Base-by-base conservation (phyloP, 139 green algal species). In the Chlorella sorokiniana region DNA sequence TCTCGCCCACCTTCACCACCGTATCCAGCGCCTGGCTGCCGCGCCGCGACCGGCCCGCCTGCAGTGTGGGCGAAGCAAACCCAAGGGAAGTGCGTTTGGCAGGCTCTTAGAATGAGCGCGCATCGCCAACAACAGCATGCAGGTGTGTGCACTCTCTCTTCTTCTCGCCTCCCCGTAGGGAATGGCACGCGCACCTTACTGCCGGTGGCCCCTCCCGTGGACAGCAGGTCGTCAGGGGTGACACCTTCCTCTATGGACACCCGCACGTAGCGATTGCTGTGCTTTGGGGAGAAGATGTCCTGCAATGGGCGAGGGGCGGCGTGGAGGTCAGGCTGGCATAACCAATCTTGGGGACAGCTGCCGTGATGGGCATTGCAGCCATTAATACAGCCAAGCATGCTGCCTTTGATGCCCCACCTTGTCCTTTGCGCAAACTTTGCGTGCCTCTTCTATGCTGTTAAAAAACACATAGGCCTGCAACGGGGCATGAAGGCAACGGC, bases 391-490 rank as follows among this genome's bases (percentile, higher is more conserved):
- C n/a, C n/a, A n/a, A n/a, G n/a, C n/a, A n/a, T n/a, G n/a, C 37
- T 20, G 64, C 35, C n/a, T 69, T 10, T 29, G n/a, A n/a, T n/a
- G n/a, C n/a, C n/a, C n/a, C 23, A 76, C 69, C 69, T 76, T 76
- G 82, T 95, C 91, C 73, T 95, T 95, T 64, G 89, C 83, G 22
- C 84, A 91, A 4, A 90, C 90, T 3, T 86, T 69, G 8, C 85
- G 79, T 4, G 90, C 90, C 69, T 95, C 90, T 4, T 90, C 89
- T 10, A 71, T 71, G 63, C 52, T 85, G 45, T 86, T 81, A 69
- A 95, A 95, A 0, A 90, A 82, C 9, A 95, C 87, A 76, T 93
- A 94, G 3, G 91, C 91, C 91, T 95, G 88, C 51, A 70, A 35
- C 18, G 68, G 29, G 14, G 4, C 3, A 35, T 9, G 20, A 51